phyloP scores from a whole-genome alignment of 2,329 filamentous ascomycete genomes.

The Furcasterigmium furcatum region DNA sequence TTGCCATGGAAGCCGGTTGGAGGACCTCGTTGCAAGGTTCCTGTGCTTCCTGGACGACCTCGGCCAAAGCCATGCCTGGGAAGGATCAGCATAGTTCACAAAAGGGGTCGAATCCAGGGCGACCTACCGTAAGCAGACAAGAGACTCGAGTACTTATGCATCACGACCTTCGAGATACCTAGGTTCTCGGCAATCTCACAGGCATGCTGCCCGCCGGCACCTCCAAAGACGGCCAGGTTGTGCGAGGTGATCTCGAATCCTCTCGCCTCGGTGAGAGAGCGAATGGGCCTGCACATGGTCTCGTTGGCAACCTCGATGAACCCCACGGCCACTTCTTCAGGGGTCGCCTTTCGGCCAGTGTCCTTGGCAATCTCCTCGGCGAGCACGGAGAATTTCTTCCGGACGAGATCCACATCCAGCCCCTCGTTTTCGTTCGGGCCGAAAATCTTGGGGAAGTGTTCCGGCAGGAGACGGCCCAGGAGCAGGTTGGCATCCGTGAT shows the following conservation, averaged over 20 bases:
- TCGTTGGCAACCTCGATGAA: constrained; percentile 90
- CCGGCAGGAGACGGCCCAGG: constrained; percentile 77
- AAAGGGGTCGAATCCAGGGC: too few species aligned
- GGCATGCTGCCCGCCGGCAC: constrained; percentile 87
- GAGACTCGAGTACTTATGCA: constrained; percentile 85
- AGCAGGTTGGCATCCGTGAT: constrained; percentile 93
- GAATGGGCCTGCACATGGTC: constrained; percentile 85
- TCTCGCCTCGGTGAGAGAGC: constrained; percentile 87
- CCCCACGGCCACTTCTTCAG: constrained; percentile 84
- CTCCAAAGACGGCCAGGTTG: constrained; percentile 87
- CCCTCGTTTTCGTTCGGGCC: constrained; percentile 83
- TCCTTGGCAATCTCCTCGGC: constrained; percentile 77
- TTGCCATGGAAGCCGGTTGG: constrained; percentile 55
- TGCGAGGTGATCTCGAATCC: constrained; percentile 89
- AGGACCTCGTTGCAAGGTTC: constrained; percentile 67
- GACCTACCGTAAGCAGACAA: constrained; percentile 88
- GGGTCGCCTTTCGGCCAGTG: constrained; percentile 62
- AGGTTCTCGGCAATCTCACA: constrained; percentile 86
- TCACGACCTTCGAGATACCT: constrained; percentile 78
- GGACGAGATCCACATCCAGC: constrained; percentile 72
- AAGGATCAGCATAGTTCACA: too few species aligned
- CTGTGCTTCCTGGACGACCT: constrained; percentile 89
- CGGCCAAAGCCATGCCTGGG: constrained; percentile 89
- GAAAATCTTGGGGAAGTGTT: constrained; percentile 95
- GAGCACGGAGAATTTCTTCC: constrained; percentile 71